Conservation (phyloP, 2,329 filamentous ascomycete genomes). For the Thielaviopsis euricoi region DNA sequence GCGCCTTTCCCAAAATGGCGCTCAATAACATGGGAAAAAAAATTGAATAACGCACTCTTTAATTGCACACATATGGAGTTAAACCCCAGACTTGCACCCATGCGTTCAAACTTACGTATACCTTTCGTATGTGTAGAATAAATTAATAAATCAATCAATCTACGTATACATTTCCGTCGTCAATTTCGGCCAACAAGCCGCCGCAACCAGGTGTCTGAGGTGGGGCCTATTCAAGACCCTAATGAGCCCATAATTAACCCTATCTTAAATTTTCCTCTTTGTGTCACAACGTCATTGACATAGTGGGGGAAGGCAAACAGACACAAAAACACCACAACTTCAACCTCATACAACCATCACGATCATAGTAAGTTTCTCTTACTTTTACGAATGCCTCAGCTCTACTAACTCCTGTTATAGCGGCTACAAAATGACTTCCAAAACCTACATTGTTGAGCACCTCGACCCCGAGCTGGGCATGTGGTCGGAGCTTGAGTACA, state of each 20-base stretch:
- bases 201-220: too few species aligned
- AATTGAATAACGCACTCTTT: too few species aligned
- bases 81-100: too few species aligned
- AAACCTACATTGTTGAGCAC: conserved; percentile 87
- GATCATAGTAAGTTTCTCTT: not conserved
- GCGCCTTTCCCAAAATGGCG: not conserved
- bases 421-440: conserved; percentile 1
- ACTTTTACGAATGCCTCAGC: not conserved
- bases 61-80: too few species aligned
- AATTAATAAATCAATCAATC: too few species aligned
- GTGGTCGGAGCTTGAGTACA: conserved; percentile 91
- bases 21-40: not conserved
- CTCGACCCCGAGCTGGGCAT: conserved; percentile 84
- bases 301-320: not conserved
- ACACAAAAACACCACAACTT: not conserved
- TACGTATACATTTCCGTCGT: too few species aligned
- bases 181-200: too few species aligned
- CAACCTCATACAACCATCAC: not conserved
- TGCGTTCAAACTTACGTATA: too few species aligned
- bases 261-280: not conserved
- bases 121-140: too few species aligned
- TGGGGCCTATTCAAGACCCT: too few species aligned
- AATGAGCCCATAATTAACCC: not conserved
- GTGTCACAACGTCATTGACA: not conserved
- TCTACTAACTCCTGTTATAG: too few species aligned